phyloP scores from a whole-genome alignment of 495 filamentous ascomycete genomes.

The Neurospora sp. region DNA sequence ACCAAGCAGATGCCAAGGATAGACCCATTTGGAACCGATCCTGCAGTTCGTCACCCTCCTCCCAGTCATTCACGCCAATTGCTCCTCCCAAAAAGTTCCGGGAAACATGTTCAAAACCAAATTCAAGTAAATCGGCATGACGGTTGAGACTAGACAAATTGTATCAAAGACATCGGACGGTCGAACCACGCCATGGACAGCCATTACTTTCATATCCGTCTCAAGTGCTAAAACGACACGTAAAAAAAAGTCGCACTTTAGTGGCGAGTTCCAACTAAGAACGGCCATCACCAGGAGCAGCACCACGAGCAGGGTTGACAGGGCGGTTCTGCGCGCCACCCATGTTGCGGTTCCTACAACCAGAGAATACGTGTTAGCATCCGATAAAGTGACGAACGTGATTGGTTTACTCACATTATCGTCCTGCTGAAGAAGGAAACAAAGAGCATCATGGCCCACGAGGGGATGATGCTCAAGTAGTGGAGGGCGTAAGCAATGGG shows the following conservation, averaged over 20 bases:
- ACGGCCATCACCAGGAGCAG: constrained; percentile 13
- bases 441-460: constrained; percentile 63
- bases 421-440: constrained; percentile 72
- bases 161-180: background rate
- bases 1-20: constrained; percentile 2
- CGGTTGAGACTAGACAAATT: rapidly evolving
- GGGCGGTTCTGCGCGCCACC: constrained; percentile 7
- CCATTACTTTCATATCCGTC: background rate
- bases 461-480: constrained; percentile 48
- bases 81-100: constrained; percentile 1
- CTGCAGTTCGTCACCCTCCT: constrained; percentile 2
- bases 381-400: background rate
- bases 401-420: constrained; percentile 63
- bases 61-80: constrained; percentile 17
- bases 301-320: constrained; percentile 13
- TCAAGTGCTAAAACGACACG: background rate
- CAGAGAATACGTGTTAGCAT: constrained; percentile 17
- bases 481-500: constrained; percentile 68
- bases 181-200: background rate
- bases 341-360: constrained; percentile 22
- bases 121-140: background rate
- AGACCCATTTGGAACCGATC: constrained; percentile 8
- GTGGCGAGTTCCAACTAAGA: constrained; percentile 1
- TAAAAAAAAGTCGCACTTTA: background rate
- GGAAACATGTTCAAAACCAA: no score